Conservation (phyloP, 2,329 filamentous ascomycete genomes). For the Fusarium abutilonis region DNA sequence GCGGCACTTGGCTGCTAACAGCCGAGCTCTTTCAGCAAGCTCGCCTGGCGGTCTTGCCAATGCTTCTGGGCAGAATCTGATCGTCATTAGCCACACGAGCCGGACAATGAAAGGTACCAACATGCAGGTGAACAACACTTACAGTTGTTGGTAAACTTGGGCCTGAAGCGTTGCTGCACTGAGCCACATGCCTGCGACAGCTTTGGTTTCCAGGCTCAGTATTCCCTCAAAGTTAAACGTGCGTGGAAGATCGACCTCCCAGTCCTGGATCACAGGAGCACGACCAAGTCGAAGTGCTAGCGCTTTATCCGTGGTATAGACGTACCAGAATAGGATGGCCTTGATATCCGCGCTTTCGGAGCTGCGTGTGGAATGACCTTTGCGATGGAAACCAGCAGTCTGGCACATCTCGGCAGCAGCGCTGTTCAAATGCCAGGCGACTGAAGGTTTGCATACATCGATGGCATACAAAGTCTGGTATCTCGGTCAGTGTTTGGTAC, state of each 20-base stretch:
- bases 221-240: slow-evolving; percentile 56
- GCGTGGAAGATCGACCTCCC: slow-evolving; percentile 64
- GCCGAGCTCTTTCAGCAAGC: slow-evolving; percentile 53
- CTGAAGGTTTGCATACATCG: slow-evolving; percentile 68
- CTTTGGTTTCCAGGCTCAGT: slow-evolving; percentile 44
- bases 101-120: neutral
- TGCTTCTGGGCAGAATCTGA: slow-evolving; percentile 62
- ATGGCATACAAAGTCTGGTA: slow-evolving; percentile 68
- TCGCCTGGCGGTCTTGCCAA: slow-evolving; percentile 53
- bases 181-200: slow-evolving; percentile 64
- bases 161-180: slow-evolving; percentile 66
- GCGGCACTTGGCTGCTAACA: slow-evolving; percentile 53
- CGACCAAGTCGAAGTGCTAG: slow-evolving; percentile 69
- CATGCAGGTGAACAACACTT: slow-evolving; percentile 10
- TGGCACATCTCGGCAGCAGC: slow-evolving; percentile 69
- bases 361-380: slow-evolving; percentile 46
- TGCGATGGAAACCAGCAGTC: slow-evolving; percentile 69
- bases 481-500: slow-evolving; percentile 5
- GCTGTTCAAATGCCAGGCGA: slow-evolving; percentile 71
- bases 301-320: slow-evolving; percentile 67
- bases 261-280: slow-evolving; percentile 66
- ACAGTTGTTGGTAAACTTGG: slow-evolving; percentile 65
- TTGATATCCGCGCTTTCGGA: slow-evolving; percentile 50
- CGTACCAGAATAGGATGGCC: slow-evolving; percentile 59
- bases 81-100: slow-evolving; percentile 9